phyloP scores from a whole-genome alignment of 495 filamentous ascomycete species.

The Penicillium bovifimosum region DNA sequence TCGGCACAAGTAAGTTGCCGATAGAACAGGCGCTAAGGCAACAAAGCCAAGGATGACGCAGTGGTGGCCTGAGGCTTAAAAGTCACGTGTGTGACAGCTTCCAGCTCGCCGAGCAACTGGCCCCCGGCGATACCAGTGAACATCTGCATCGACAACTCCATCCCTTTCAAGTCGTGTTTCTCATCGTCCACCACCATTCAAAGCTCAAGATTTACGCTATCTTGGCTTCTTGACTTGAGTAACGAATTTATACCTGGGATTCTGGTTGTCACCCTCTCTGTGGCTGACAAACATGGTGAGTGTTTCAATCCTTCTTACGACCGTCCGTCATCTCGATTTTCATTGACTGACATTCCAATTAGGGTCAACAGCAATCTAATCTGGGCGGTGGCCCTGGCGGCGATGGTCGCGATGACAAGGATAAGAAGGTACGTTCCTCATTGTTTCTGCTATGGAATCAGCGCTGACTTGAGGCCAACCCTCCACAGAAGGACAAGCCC shows the following conservation, averaged over 20 bases:
- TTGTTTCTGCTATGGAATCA: background rate
- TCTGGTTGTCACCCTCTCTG: conserved; percentile 14
- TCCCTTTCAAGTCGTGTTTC: conserved; percentile 13
- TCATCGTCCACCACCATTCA: conserved; percentile 2
- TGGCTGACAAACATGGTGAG: conserved; percentile 36
- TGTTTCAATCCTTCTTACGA: conserved; percentile 8
- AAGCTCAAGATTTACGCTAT: background rate
- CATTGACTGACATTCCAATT: conserved; percentile 22
- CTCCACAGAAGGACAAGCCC: conserved; percentile 88
- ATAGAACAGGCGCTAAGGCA: conserved; percentile 14
- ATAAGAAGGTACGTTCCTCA: conserved; percentile 72
- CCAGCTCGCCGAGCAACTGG: conserved; percentile 19
- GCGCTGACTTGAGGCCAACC: conserved; percentile 10
- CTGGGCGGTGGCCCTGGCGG: conserved; percentile 66
- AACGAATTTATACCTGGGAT: conserved; percentile 1
- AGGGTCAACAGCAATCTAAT: conserved; percentile 78
- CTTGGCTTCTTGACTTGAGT: background rate
- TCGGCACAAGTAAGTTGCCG: background rate
- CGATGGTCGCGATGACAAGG: conserved; percentile 80
- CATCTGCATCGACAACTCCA: conserved; percentile 17
- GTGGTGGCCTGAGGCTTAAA: conserved; percentile 13
- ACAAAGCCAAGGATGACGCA: conserved; percentile 21
- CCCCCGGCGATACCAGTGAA: conserved; percentile 10
- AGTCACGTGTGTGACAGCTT: conserved; percentile 27
- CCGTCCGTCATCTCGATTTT: conserved; percentile 7